phyloP scores from a whole-genome alignment of 805 yeast genomes.

The Dipodascus albidus region DNA sequence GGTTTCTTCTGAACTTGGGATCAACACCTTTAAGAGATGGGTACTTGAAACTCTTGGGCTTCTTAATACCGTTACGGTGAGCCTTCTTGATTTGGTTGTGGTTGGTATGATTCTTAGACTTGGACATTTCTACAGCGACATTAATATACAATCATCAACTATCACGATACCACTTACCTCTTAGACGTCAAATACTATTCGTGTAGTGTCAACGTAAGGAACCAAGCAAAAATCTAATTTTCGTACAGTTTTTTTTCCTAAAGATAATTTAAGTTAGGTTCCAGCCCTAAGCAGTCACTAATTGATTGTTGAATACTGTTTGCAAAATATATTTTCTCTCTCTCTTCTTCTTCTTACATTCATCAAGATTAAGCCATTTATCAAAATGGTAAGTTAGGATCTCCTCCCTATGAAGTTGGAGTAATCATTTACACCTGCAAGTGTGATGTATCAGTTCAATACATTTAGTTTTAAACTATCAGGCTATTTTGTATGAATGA shows the following conservation, averaged over 20 bases:
- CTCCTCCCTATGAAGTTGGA: constrained; percentile 1
- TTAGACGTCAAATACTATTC: background rate
- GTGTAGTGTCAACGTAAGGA: background rate
- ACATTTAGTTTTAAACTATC: no score
- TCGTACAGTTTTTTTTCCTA: background rate
- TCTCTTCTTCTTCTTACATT: background rate
- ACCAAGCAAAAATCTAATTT: background rate
- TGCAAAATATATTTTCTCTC: background rate
- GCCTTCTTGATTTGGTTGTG: constrained; percentile 99
- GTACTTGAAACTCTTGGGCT: constrained; percentile 96
- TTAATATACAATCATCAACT: background rate
- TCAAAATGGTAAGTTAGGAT: background rate
- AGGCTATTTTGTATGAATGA: no score
- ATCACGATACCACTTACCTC: no score
- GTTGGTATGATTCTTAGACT: constrained; percentile 99
- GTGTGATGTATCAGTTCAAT: background rate
- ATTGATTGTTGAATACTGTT: no score
- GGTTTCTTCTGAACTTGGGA: constrained; percentile 99
- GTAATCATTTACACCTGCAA: constrained; percentile 2
- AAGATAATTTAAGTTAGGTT: background rate
- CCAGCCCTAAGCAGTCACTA: background rate
- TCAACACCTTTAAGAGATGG: constrained; percentile 98
- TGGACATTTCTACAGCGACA: constrained; percentile 52
- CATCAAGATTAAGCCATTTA: background rate
- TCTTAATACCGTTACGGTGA: constrained; percentile 99